Evolutionary conservation across 345 rosid genomes (phyloP).

Genomic region (Firmiana major): DNA sequence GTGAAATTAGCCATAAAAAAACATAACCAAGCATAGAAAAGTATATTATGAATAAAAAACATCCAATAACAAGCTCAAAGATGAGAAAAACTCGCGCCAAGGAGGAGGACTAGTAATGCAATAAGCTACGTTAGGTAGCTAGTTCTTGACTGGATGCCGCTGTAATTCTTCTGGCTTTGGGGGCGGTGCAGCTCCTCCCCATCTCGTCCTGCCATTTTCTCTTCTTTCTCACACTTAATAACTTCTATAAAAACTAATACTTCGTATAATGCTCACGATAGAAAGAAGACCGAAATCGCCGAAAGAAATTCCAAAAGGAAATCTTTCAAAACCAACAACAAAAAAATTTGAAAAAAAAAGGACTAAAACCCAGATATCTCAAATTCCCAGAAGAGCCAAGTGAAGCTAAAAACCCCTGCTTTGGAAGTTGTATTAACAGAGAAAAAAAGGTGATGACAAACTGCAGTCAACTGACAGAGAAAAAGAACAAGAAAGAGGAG

Average conservation of each 20-base stretch:
- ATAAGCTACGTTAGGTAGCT: slow-evolving; percentile 69
- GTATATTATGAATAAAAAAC: background rate
- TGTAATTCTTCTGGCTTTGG: slow-evolving; percentile 83
- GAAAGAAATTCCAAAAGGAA: slow-evolving; percentile 16
- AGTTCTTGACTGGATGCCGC: slow-evolving; percentile 91
- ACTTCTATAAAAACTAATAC: background rate
- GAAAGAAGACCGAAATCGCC: slow-evolving; percentile 30
- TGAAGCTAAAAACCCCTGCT: background rate
- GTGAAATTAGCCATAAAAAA: slow-evolving; percentile 9
- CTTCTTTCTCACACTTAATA: background rate
- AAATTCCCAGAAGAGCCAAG: slow-evolving; percentile 17
- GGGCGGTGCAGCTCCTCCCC: slow-evolving; percentile 61
- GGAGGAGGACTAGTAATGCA: slow-evolving; percentile 99
- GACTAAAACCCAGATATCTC: slow-evolving; percentile 9
- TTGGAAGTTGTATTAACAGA: slow-evolving; percentile 3
- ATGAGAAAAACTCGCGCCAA: slow-evolving; percentile 67
- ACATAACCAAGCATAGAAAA: background rate
- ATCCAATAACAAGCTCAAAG: background rate
- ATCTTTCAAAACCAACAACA: slow-evolving; percentile 19
- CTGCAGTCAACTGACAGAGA: slow-evolving; percentile 3
- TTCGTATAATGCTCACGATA: slow-evolving; percentile 5
- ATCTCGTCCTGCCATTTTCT: slow-evolving; percentile 55
- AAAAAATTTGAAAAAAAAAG: background rate
- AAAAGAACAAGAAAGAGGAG: background rate
- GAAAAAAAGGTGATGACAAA: slow-evolving; percentile 2